Base-by-base conservation (phyloP, 306 rosid species). In the Lathyrus oleraceus region DNA sequence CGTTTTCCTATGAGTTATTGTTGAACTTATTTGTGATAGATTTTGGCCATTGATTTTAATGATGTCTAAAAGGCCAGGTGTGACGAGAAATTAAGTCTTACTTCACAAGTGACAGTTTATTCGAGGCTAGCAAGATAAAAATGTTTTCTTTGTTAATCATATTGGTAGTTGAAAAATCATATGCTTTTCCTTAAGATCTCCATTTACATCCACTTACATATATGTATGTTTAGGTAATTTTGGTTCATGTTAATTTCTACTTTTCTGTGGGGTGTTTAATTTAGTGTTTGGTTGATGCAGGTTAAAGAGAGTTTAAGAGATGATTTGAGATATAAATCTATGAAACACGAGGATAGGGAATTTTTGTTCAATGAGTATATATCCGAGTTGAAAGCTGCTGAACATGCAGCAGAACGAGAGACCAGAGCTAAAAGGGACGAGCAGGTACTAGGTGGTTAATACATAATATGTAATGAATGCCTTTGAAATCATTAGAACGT, bases 291-390 rank as follows among this genome's bases (percentile, higher is more conserved):
- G 69, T 65, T 81, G 61, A 25, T 83, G 64, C 76, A 94, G 99
- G 91, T 94, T 67, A 94, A 91, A 77, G 96, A 91, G 61, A 86
- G 79, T 81, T 76, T 94, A 57, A 84, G 96, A 76, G 84, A 85
- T 69, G 99, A 94, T 53, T 86, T 87, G 68, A 87, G 97, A 70
- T 94, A 94, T 85, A 88, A 71, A 84, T 80, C 89, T 73, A 87
- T 87, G 69, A 84, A 81, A 74, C 99, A 88, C 36, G 99, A 94
- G 81, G 95, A 91, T 54, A 88, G 97, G 77, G 99, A 94, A 52
- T 65, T 75, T 61, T 71, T 94, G 60, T 94, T 87, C 82, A 83
- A 84, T 21, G 89, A 90, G 85, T 88, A 88, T 78, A 52, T 94
- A 83, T 88, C 89, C 52, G 97, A 83, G 68, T 69, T 90, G 69